These are phyloP conservation scores for Musa balbisiana DNA, from an alignment of 202 grass and related monocot genomes.

Conservation along the genomic window DNA sequence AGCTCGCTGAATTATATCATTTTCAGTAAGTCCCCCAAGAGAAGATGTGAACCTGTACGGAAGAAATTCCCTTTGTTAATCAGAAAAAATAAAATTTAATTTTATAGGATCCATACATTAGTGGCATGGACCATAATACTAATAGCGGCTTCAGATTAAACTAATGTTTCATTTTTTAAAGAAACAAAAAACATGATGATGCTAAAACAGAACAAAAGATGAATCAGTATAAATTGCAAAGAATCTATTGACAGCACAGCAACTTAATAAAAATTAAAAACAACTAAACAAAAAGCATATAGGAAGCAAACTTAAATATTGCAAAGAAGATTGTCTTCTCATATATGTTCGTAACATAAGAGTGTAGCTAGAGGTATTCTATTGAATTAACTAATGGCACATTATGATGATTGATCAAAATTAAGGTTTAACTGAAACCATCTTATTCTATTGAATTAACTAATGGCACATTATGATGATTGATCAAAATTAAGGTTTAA, in stretches of 20 bases:
- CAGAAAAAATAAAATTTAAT: not conserved
- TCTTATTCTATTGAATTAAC: not conserved
- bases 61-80: not conserved
- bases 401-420: not conserved
- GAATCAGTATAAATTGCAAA: not conserved
- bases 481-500: not conserved
- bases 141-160: not conserved
- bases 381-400: not conserved
- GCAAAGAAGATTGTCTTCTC: not conserved
- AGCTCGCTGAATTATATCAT: constrained; percentile 82
- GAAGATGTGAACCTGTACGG: constrained; percentile 1
- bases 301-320: not conserved
- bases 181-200: not conserved
- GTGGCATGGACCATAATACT: not conserved
- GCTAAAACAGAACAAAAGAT: not conserved
- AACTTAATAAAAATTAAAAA: not conserved
- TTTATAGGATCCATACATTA: not conserved
- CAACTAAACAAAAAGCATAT: not conserved
- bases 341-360: not conserved
- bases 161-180: not conserved
- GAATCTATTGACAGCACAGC: not conserved
- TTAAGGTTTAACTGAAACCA: not conserved
- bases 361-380: not conserved
- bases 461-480: not conserved
- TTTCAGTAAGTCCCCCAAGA: constrained; percentile 59